These are phyloP conservation scores for Plectosphaerella cucumerina DNA, from an alignment of 2,329 filamentous ascomycete species.

Conservation along the genomic window DNA sequence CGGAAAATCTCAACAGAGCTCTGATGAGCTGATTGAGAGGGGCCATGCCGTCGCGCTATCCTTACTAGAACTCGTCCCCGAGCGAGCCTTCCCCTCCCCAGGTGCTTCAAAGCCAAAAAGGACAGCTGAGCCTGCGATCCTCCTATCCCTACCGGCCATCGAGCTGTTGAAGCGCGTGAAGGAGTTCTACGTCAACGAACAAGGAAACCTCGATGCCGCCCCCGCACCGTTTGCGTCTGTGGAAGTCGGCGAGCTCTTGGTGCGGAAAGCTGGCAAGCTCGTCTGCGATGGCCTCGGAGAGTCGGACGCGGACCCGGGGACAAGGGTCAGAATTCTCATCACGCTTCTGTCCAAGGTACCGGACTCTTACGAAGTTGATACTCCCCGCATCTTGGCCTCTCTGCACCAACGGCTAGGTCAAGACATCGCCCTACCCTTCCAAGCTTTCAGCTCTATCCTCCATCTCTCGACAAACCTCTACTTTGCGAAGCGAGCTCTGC, in stretches of 20 bases:
- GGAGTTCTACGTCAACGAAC: conserved; percentile 65
- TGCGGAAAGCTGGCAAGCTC: conserved; percentile 54
- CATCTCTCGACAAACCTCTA: conserved; percentile 56
- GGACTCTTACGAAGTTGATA: conserved; percentile 36
- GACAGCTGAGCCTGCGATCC: conserved; percentile 19
- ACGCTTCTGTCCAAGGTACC: conserved; percentile 51
- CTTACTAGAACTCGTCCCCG: conserved; percentile 61
- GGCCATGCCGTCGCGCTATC: conserved; percentile 47
- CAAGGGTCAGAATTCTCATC: conserved; percentile 56
- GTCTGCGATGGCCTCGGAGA: conserved; percentile 42
- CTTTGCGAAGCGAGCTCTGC: conserved; percentile 45
- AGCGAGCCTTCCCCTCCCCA: conserved; percentile 51
- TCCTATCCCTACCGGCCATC: conserved; percentile 31
- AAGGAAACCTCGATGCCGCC: conserved; percentile 63
- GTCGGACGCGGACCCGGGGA: conserved; percentile 44
- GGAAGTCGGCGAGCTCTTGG: conserved; percentile 56
- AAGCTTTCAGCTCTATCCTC: conserved; percentile 53
- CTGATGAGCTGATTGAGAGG: conserved; percentile 22
- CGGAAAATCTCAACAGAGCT: conserved; percentile 20
- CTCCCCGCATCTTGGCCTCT: conserved; percentile 43
- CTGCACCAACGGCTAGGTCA: conserved; percentile 43
- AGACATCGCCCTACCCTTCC: conserved; percentile 39
- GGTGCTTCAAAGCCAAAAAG: conserved; percentile 11
- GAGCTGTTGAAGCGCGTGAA: conserved; percentile 58
- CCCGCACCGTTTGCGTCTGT: conserved; percentile 54